Conservation (phyloP, 768 basidiomycete species). For the Tricholoma matsutake region DNA sequence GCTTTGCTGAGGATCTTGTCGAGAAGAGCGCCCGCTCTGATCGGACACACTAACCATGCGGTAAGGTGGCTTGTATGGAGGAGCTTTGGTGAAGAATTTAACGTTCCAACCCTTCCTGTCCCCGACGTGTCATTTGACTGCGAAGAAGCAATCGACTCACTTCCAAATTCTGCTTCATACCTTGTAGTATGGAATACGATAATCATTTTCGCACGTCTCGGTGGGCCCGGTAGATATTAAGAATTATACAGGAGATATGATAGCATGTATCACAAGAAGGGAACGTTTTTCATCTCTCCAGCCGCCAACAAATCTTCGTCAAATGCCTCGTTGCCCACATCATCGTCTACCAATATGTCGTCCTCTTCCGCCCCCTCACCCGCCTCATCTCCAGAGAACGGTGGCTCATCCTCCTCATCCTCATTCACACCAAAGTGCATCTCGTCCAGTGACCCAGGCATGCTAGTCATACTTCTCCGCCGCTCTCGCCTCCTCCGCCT, state of each 20-base stretch:
- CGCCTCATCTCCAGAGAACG: conserved; percentile 30
- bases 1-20: no score
- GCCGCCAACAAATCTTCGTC: conserved; percentile 79
- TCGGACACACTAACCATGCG: no score
- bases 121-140: no score
- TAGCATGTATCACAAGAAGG: conserved; percentile 44
- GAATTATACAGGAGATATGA: not conserved
- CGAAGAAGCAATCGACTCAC: no score
- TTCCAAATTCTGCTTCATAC: no score
- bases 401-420: conserved; percentile 31
- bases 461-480: conserved; percentile 71
- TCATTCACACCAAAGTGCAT: conserved; percentile 55
- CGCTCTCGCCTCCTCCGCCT: conserved; percentile 40
- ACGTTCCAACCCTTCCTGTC: no score
- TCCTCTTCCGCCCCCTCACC: conserved; percentile 33
- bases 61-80: no score
- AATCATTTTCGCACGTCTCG: no score
- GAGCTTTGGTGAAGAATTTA: no score
- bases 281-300: conserved; percentile 81
- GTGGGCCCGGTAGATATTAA: no score
- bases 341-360: conserved; percentile 49
- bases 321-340: conserved; percentile 69
- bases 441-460: conserved; percentile 81
- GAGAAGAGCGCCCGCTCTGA: no score
- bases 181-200: no score